Evolutionary conservation across 2,329 filamentous ascomycete species (phyloP).

Genomic region (Zymoseptoria ardabiliae): DNA sequence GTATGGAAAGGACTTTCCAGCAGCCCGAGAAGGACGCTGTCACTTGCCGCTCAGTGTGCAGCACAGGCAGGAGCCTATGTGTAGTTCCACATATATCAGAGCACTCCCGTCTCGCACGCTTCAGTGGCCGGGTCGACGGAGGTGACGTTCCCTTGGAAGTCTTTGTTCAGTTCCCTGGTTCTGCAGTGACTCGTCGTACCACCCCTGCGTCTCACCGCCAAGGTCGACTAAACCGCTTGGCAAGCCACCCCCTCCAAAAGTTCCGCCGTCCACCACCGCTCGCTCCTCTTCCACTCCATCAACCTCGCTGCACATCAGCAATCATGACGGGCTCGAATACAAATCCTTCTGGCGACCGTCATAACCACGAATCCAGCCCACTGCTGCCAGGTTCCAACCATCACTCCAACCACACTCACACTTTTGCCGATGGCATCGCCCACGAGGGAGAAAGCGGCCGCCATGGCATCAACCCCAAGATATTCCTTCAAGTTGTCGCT

Average conservation of each 20-base stretch:
- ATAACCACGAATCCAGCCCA: slow-evolving; percentile 7
- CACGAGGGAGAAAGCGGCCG: slow-evolving; percentile 41
- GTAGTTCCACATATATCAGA: too few species aligned
- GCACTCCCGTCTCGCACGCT: too few species aligned
- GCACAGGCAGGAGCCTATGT: too few species aligned
- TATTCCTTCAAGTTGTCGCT: slow-evolving; percentile 39
- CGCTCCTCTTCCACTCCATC: not conserved
- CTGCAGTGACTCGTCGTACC: not conserved
- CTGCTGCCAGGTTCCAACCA: slow-evolving; percentile 6
- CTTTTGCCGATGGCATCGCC: slow-evolving; percentile 14
- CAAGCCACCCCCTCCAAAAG: not conserved
- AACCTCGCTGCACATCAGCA: not conserved
- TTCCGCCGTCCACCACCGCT: not conserved
- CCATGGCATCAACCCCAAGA: slow-evolving; percentile 36
- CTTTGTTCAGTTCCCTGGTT: not conserved
- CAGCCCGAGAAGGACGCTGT: too few species aligned
- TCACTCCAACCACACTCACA: slow-evolving; percentile 13
- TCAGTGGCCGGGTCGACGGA: too few species aligned
- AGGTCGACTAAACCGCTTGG: not conserved
- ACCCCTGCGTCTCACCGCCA: not conserved
- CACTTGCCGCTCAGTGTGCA: too few species aligned
- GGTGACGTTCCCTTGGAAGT: too few species aligned
- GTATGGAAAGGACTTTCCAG: too few species aligned
- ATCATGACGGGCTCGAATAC: not conserved
- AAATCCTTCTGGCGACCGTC: not conserved